Evolutionary conservation across 2,329 filamentous ascomycete genomes (phyloP).

Genomic region (Xylaria multiplex): DNA sequence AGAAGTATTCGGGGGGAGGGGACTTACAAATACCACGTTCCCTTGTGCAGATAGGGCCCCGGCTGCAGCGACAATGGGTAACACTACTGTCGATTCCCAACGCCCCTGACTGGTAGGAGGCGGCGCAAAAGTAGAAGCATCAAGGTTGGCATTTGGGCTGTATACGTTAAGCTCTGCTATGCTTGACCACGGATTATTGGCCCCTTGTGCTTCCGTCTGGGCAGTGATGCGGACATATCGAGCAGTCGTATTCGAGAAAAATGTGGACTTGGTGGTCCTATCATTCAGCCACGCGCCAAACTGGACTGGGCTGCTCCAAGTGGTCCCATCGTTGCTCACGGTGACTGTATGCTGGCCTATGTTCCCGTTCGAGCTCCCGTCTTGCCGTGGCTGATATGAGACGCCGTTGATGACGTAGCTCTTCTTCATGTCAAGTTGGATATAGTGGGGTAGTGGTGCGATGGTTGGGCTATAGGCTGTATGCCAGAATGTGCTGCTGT

Average conservation of each 20-base stretch:
- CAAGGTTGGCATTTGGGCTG: slow-evolving; percentile 38
- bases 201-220: slow-evolving; percentile 44
- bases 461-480: slow-evolving; percentile 38
- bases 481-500: slow-evolving; percentile 48
- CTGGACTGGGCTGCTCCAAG: slow-evolving; percentile 45
- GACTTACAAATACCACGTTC: slow-evolving; percentile 40
- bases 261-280: slow-evolving; percentile 46
- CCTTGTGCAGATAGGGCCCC: slow-evolving; percentile 45
- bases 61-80: slow-evolving; percentile 52
- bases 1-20: too few species aligned
- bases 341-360: slow-evolving; percentile 47
- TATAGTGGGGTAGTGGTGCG: slow-evolving; percentile 44
- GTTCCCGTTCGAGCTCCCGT: slow-evolving; percentile 43
- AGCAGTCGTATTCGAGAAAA: slow-evolving; percentile 47
- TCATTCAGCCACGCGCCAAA: slow-evolving; percentile 48
- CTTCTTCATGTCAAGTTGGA: slow-evolving; percentile 48
- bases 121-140: slow-evolving; percentile 33
- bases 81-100: slow-evolving; percentile 51
- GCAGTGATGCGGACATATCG: slow-evolving; percentile 49
- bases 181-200: slow-evolving; percentile 47
- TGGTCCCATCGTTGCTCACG: slow-evolving; percentile 45
- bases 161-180: slow-evolving; percentile 50
- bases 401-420: slow-evolving; percentile 46
- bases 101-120: slow-evolving; percentile 43
- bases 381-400: slow-evolving; percentile 47